Evolutionary conservation across 2,329 filamentous ascomycete species (phyloP).

Genomic region (Aspergillus udagawae): DNA sequence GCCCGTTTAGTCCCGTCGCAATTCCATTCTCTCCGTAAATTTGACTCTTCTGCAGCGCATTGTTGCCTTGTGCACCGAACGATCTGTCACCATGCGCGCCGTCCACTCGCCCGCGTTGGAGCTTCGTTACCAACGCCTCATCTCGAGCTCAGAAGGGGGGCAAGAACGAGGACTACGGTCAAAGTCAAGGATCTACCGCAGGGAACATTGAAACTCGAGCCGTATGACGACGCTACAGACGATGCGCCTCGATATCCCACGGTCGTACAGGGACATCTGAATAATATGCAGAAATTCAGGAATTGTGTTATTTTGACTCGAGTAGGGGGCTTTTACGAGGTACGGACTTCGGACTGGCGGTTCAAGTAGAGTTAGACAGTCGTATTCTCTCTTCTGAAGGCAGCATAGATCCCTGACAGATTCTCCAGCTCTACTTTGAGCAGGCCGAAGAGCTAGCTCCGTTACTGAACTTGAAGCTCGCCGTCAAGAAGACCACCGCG

Average conservation of each 20-base stretch:
- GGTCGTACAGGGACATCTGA: constrained; percentile 80
- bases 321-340: constrained; percentile 93
- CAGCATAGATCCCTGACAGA: constrained; percentile 4
- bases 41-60: constrained; percentile 7
- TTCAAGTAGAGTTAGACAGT: not conserved
- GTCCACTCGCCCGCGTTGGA: constrained; percentile 16
- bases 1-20: constrained; percentile 9
- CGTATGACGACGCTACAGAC: constrained; percentile 41
- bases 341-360: constrained; percentile 21
- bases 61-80: constrained; percentile 22
- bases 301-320: constrained; percentile 89
- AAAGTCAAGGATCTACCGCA: constrained; percentile 53
- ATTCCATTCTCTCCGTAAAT: not conserved
- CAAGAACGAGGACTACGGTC: constrained; percentile 35
- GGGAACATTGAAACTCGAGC: constrained; percentile 47
- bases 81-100: constrained; percentile 29
- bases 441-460: constrained; percentile 88
- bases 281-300: constrained; percentile 85
- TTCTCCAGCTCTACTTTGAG: constrained; percentile 75
- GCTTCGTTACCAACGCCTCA: constrained; percentile 10
- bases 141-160: constrained; percentile 22
- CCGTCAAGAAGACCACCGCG: constrained; percentile 72
- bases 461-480: constrained; percentile 81
- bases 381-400: not conserved
- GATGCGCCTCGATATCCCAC: constrained; percentile 67